phyloP scores from a whole-genome alignment of 2,329 filamentous ascomycete genomes.

The Parascedosporium putredinis region DNA sequence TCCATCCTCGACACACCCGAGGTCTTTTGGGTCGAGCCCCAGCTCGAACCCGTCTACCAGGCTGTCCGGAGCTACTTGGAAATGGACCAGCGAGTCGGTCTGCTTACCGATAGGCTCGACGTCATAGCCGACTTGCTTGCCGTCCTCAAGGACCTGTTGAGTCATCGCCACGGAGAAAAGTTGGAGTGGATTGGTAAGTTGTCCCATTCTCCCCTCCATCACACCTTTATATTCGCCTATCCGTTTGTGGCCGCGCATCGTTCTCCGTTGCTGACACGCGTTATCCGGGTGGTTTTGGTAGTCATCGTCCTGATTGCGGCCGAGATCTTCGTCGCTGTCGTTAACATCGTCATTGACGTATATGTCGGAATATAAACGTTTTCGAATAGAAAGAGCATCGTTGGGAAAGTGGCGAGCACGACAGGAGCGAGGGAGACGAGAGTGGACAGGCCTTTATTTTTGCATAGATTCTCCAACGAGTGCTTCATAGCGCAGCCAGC shows the following conservation, averaged over 20 bases:
- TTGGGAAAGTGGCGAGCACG: neutral
- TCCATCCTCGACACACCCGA: slow-evolving; percentile 94
- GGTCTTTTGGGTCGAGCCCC: slow-evolving; percentile 96
- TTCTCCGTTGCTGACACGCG: neutral
- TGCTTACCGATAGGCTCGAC: slow-evolving; percentile 74
- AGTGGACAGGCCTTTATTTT: no score
- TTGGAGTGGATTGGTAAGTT: slow-evolving; percentile 77
- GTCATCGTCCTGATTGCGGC: slow-evolving; percentile 94
- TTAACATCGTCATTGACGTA: slow-evolving; percentile 92
- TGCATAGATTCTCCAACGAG: neutral
- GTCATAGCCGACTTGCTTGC: slow-evolving; percentile 90
- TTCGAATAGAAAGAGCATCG: neutral
- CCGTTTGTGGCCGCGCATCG: neutral
- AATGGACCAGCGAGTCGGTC: slow-evolving; percentile 88
- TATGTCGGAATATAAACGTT: slow-evolving; percentile 43
- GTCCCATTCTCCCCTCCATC: neutral
- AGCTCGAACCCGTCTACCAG: slow-evolving; percentile 91
- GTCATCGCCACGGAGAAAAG: slow-evolving; percentile 83
- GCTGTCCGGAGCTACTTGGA: slow-evolving; percentile 92
- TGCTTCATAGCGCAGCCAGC: slow-evolving; percentile 2
- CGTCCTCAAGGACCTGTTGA: slow-evolving; percentile 90
- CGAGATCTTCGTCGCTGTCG: slow-evolving; percentile 82
- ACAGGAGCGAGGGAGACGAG: neutral
- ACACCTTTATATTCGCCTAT: no score
- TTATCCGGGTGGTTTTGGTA: slow-evolving; percentile 20